Percentiles rank a stretch among this genome's conserved stretches.
These are phyloP conservation scores for Inga laurina DNA, from an alignment of 306 rosid genomes.

Conservation along the genomic window DNA sequence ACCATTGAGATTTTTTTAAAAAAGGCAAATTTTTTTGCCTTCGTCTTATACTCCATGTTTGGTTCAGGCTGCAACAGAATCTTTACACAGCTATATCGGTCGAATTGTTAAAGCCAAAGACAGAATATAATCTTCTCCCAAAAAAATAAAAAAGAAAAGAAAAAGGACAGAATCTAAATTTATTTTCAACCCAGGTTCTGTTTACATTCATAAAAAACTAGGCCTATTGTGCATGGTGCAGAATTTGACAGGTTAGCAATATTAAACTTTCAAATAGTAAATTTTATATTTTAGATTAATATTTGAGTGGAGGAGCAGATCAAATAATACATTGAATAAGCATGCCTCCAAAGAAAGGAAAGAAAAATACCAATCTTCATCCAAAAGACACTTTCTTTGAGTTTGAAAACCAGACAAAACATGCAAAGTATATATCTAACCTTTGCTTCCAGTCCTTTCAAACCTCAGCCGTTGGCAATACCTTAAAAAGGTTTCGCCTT, in stretches of 20 bases:
- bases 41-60: not conserved
- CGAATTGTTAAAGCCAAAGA: not conserved
- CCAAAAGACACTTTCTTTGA: slow-evolving; percentile 34
- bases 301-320: not conserved
- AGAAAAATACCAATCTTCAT: slow-evolving; percentile 60
- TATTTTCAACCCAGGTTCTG: not conserved
- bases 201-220: not conserved
- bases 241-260: not conserved
- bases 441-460: slow-evolving; percentile 44
- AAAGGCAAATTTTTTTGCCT: not conserved
- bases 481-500: slow-evolving; percentile 20
- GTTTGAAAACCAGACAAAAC: slow-evolving; percentile 44
- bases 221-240: not conserved
- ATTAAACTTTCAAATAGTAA: not conserved
- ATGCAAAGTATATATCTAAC: slow-evolving; percentile 67
- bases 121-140: not conserved
- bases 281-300: not conserved
- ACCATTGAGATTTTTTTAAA: too few relatives aligned
- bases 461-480: slow-evolving; percentile 15
- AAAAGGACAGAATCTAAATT: not conserved
- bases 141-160: too few relatives aligned
- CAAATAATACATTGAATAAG: slow-evolving; percentile 22
- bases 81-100: not conserved
- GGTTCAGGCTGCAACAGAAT: not conserved
- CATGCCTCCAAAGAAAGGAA: slow-evolving; percentile 36